These are phyloP conservation scores for Lindgomyces ingoldianus DNA, from an alignment of 495 filamentous ascomycete genomes.

Conservation along the genomic window DNA sequence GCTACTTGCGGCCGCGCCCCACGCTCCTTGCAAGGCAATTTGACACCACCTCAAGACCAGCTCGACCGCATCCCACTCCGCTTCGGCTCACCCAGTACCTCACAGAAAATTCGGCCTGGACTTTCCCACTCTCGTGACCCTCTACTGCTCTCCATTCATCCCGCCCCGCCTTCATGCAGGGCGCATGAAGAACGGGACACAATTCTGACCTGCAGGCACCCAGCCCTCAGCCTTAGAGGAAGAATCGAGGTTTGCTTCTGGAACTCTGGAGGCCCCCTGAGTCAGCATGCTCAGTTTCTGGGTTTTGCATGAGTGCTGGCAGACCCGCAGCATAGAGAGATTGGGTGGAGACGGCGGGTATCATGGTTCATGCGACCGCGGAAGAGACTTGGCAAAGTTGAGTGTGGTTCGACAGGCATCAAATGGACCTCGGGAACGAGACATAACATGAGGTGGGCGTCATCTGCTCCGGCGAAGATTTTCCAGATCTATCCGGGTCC, in stretches of 20 bases:
- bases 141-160: background rate
- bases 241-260: constrained; percentile 11
- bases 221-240: background rate
- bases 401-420: background rate
- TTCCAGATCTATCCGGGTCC: background rate
- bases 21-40: background rate
- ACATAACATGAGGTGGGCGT: background rate
- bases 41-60: background rate
- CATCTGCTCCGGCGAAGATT: background rate
- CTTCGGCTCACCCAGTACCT: background rate
- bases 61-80: background rate
- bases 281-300: background rate
- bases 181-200: background rate
- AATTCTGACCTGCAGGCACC: background rate
- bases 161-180: background rate
- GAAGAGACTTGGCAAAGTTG: background rate
- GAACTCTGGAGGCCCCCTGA: constrained; percentile 2
- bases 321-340: background rate
- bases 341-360: background rate
- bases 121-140: background rate
- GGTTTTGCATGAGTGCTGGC: background rate
- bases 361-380: background rate
- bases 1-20: background rate
- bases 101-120: background rate
- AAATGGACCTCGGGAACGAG: background rate